These are phyloP conservation scores for Fusarium aywerte DNA, from an alignment of 2,329 filamentous ascomycete genomes.

Conservation along the genomic window DNA sequence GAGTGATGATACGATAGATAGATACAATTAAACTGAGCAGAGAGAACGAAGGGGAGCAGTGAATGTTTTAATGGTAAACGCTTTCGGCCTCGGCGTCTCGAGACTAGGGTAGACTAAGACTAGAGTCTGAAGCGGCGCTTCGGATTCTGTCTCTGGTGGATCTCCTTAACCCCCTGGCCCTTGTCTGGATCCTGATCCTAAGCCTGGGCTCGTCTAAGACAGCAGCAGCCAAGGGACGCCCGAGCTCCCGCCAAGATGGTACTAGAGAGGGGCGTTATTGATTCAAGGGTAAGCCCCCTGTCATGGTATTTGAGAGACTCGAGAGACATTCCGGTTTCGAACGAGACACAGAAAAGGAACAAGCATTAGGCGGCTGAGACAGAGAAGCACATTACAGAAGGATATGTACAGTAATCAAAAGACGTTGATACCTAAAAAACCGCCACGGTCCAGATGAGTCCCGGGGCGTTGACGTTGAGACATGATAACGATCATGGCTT, in stretches of 20 bases:
- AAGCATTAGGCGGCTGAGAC: conserved; percentile 30
- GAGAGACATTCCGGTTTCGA: conserved; percentile 26
- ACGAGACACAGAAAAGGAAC: conserved; percentile 19
- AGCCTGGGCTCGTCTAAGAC: not conserved
- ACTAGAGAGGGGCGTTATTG: conserved; percentile 24
- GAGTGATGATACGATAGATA: conserved; percentile 8
- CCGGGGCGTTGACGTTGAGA: not conserved
- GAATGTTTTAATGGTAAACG: conserved; percentile 38
- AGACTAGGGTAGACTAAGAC: conserved; percentile 9
- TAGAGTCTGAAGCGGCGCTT: conserved; percentile 27
- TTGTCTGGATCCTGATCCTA: conserved; percentile 6
- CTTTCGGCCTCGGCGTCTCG: conserved; percentile 22
- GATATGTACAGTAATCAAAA: not conserved
- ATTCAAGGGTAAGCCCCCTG: conserved; percentile 22
- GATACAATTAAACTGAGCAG: not conserved
- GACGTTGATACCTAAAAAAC: not conserved
- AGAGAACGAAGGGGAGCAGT: conserved; percentile 20
- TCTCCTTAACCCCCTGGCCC: conserved; percentile 33
- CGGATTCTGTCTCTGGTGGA: conserved; percentile 37
- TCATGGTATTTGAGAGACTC: not conserved
- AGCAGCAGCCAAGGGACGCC: conserved; percentile 28
- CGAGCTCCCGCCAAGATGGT: conserved; percentile 28
- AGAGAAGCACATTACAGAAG: not conserved
- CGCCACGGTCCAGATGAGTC: conserved; percentile 35
- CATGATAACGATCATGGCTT: not conserved